These are phyloP conservation scores for Plasmodium chabaudi DNA, from an alignment of 169 alveolate species.

Conservation along the genomic window DNA sequence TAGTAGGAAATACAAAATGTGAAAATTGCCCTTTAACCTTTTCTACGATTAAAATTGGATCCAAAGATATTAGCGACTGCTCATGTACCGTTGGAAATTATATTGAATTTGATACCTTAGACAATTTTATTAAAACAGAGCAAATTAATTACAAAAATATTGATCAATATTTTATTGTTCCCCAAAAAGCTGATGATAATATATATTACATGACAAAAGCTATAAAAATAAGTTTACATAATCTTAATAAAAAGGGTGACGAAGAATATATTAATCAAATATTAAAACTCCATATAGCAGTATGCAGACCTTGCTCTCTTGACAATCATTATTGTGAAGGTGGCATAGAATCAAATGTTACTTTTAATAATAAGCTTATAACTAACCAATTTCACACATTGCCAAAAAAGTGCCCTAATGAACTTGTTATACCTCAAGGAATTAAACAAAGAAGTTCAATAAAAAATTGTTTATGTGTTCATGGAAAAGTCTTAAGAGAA, in stretches of 20 bases:
- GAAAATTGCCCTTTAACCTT: slow-evolving; percentile 80
- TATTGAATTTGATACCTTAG: slow-evolving; percentile 58
- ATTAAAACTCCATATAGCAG: slow-evolving; percentile 50
- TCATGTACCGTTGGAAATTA: slow-evolving; percentile 79
- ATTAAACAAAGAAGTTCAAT: slow-evolving; percentile 50
- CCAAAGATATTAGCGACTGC: slow-evolving; percentile 79
- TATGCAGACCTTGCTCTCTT: slow-evolving; percentile 66
- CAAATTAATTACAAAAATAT: slow-evolving; percentile 56
- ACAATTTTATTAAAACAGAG: slow-evolving; percentile 35
- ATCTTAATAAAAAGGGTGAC: slow-evolving; percentile 8
- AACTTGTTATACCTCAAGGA: slow-evolving; percentile 45
- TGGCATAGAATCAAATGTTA: slow-evolving; percentile 38
- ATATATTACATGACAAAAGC: slow-evolving; percentile 44
- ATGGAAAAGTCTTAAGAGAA: slow-evolving; percentile 67
- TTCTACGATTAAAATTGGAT: slow-evolving; percentile 81
- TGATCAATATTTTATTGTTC: slow-evolving; percentile 60
- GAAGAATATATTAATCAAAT: slow-evolving; percentile 21
- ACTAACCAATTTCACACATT: slow-evolving; percentile 45
- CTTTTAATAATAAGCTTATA: slow-evolving; percentile 15
- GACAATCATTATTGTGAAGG: slow-evolving; percentile 76
- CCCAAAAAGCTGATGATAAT: slow-evolving; percentile 17
- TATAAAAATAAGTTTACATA: slow-evolving; percentile 48
- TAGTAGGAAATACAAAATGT: slow-evolving; percentile 78
- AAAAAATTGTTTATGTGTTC: slow-evolving; percentile 66
- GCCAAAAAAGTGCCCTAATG: slow-evolving; percentile 75